Conservation (phyloP, 2,329 filamentous ascomycete genomes). For the Penicillium sp. region DNA sequence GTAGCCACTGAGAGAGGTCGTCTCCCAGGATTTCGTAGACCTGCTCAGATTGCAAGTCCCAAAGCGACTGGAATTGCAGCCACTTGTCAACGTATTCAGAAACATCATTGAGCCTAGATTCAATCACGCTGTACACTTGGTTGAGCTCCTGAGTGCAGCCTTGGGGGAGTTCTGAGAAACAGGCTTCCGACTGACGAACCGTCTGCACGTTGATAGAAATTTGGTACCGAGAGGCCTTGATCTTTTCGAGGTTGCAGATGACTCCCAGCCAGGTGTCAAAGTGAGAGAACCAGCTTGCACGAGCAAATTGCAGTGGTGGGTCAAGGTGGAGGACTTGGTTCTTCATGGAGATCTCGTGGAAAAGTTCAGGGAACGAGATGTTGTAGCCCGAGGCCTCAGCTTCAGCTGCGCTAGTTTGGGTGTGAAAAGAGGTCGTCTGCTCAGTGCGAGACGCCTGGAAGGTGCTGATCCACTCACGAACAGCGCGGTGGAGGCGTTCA, state of each 20-base stretch:
- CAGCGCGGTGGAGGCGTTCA: constrained; percentile 75
- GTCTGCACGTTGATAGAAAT: constrained; percentile 62
- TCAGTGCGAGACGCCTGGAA: constrained; percentile 61
- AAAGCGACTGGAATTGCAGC: constrained; percentile 96
- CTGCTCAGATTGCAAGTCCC: constrained; percentile 94
- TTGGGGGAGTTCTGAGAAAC: constrained; percentile 77
- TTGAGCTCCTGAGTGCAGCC: constrained; percentile 75
- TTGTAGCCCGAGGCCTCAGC: constrained; percentile 31
- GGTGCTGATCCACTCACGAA: constrained; percentile 78
- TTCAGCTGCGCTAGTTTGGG: constrained; percentile 23
- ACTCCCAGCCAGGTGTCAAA: constrained; percentile 90
- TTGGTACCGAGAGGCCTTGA: constrained; percentile 92
- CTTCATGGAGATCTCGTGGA: constrained; percentile 94
- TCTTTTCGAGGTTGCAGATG: constrained; percentile 85
- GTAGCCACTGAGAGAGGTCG: constrained; percentile 86
- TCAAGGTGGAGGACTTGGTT: constrained; percentile 97
- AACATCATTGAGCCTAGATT: constrained; percentile 75
- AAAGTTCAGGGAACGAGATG: constrained; percentile 50
- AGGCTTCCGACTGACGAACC: constrained; percentile 45
- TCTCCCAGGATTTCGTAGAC: constrained; percentile 91
- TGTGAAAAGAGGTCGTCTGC: constrained; percentile 19
- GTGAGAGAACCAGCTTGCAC: constrained; percentile 89
- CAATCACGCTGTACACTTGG: constrained; percentile 75
- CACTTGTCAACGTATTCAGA: constrained; percentile 91
- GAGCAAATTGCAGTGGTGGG: constrained; percentile 83